phyloP scores from a whole-genome alignment of 1,139 yeast species.

The Geotrichum armillariae region DNA sequence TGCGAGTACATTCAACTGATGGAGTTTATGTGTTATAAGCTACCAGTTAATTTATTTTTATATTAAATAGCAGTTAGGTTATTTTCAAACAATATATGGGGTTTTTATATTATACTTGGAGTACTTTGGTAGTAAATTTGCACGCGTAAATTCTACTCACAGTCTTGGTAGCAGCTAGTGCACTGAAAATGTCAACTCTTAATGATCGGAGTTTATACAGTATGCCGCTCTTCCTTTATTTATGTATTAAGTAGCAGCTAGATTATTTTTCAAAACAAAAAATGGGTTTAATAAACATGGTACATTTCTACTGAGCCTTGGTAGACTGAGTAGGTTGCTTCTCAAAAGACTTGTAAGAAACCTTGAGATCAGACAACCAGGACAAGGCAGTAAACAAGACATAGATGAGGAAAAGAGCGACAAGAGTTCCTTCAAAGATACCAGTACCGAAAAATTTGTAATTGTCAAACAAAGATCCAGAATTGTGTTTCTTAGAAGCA shows the following conservation, averaged over 20 bases:
- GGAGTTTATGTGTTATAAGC: too few relatives aligned
- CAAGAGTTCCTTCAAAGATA: conserved; percentile 65
- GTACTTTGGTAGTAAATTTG: too few relatives aligned
- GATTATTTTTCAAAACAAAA: neutral
- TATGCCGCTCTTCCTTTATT: too few relatives aligned
- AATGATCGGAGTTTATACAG: too few relatives aligned
- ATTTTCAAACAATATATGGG: too few relatives aligned
- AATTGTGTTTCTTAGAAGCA: conserved; percentile 13
- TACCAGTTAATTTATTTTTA: too few relatives aligned
- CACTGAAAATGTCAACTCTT: too few relatives aligned
- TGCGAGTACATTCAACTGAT: too few relatives aligned
- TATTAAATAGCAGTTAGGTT: too few relatives aligned
- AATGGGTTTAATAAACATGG: neutral
- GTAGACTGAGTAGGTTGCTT: conserved; percentile 31
- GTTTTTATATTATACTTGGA: too few relatives aligned
- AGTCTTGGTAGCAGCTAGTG: too few relatives aligned
- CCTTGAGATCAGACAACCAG: conserved; percentile 63
- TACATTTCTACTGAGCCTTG: conserved; percentile 20
- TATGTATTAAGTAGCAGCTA: neutral
- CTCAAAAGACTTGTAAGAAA: conserved; percentile 72
- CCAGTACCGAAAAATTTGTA: conserved; percentile 61
- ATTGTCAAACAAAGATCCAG: conserved; percentile 44
- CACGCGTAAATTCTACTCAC: too few relatives aligned
- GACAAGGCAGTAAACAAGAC: conserved; percentile 55
- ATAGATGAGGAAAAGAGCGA: conserved; percentile 52